Base-by-base conservation (phyloP, 2,329 filamentous ascomycete genomes). In the Fusarium sp. region DNA sequence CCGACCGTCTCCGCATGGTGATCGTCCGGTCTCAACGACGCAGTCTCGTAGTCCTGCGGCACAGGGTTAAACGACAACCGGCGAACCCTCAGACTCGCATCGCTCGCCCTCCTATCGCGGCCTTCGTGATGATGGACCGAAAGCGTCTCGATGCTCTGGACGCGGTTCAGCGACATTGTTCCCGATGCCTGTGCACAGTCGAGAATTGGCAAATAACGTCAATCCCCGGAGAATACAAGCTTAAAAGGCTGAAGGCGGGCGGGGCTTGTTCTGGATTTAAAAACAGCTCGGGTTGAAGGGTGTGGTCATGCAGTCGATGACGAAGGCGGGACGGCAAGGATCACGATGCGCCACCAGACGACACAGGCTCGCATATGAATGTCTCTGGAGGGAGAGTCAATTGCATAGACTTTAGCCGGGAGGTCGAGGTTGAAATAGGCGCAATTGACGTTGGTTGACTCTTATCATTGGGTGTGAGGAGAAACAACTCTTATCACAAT, bases 31-130 rank as follows among this genome's bases (percentile, higher is more conserved):
- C 82, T 81, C 58, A 80, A 76, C 40, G 81, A 79, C 6, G 82
- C 79, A 33, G 86, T 84, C 75, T 88, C 84, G 85, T 86, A 89
- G 66, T 85, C 84, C 64, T 88, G 85, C 5, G 88, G 88, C 22
- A 90, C 79, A 9, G 88, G 87, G 76, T 89, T 90, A 79, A 90
- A 90, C 73, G 82, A 88, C 56, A 90, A 81, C 67, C 86, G 87
- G 58, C 85, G 84, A 12, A 86, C 83, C 33, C 87, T 85, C 20
- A 85, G 70, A 56, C 86, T 88, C 33, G 86, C 84, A 72, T 86
- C 85, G 12, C 86, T 86, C 52, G 81, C 83, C 47, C 86, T 82
- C 60, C 81, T 79, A 57, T 79, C 74, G 30, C 73, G 66, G 20
- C 62, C 56, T 56, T 77, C 69, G 25, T 76, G 72, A 35, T 79